Base-by-base conservation (phyloP, 192 early-diverging fungal genomes). In the Bifiguratus adelaidae region DNA sequence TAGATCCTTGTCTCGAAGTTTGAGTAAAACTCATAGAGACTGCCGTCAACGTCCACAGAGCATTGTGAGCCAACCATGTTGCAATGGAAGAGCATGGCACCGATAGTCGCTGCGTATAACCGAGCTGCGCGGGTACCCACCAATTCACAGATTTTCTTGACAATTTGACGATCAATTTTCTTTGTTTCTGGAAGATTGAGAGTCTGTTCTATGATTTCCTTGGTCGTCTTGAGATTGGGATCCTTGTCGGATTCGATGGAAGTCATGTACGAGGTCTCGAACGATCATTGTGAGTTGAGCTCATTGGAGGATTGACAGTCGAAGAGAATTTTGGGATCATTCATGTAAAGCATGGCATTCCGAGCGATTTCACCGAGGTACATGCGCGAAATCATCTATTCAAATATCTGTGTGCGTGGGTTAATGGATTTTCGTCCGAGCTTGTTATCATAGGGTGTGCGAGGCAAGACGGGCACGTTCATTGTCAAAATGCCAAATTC, bases 401-500 rank as follows among this genome's bases (percentile, higher is more conserved):
- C 92, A 44, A 88, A 91, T 24, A 87, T 80, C 63, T 92, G 92
- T 29, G 69, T 61, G n/a, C 78, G 71, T 18, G 83, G 84, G 70
- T 94, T 92, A 48, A 73, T 82, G 30, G 89, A 89, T 48, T 80
- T 71, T 37, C 85, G 74, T 63, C 94, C 89, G 37, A 94, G 55
- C 43, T 79, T 79, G 58, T 79, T 77, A 66, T 97, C 95, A 61
- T 78, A 92, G 50, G 74, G 73, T 25, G 87, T 92, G 52, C 83
- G 47, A 20, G 91, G 91, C 19, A 95, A 71, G 24, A 93, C 69
- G n/a, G 52, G 51, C 33, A 83, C 60, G 73, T 92, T 84, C 48
- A 73, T 80, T 61, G 91, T 88, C 60, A 90, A 95, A 13, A 86
- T 88, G 42, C 95, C 95, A 84, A 89, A 94, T 65, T 97, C 95